Conservation (phyloP, 1,284 basidiomycete genomes). For the Ceratobasidium sp. region DNA sequence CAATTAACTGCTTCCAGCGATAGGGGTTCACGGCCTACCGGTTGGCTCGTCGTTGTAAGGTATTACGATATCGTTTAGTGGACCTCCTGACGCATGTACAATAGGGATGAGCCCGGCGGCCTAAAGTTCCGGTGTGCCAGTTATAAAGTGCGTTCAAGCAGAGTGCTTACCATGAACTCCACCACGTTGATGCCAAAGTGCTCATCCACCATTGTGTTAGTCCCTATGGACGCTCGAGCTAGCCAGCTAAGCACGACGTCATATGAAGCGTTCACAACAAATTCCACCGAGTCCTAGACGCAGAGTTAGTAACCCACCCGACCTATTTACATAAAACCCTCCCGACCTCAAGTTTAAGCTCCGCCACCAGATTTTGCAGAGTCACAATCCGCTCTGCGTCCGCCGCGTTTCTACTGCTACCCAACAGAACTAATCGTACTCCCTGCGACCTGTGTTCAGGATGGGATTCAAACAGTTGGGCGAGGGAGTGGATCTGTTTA, state of each 20-base stretch:
- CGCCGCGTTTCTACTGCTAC: conserved; percentile 80
- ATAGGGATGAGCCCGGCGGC: conserved; percentile 94
- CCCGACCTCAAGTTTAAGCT: conserved; percentile 77
- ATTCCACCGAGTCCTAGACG: conserved; percentile 72
- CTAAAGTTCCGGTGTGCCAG: conserved; percentile 58
- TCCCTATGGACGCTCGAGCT: conserved; percentile 78
- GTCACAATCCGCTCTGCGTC: conserved; percentile 78
- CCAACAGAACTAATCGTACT: conserved; percentile 78
- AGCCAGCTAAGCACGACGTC: conserved; percentile 75
- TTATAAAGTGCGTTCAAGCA: not conserved
- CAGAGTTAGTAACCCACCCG: conserved; percentile 18
- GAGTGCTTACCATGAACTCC: conserved; percentile 86
- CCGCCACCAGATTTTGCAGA: conserved; percentile 68
- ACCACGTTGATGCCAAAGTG: conserved; percentile 99
- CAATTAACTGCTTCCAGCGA: not conserved
- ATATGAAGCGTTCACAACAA: conserved; percentile 88
- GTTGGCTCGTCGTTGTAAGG: conserved; percentile 76
- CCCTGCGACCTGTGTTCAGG: conserved; percentile 64
- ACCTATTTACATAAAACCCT: not conserved
- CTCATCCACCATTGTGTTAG: conserved; percentile 99
- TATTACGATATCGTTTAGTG: conserved; percentile 89
- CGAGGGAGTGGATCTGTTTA: conserved; percentile 80
- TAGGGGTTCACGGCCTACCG: conserved; percentile 58
- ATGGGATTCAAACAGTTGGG: conserved; percentile 66
- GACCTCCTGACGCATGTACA: conserved; percentile 93